A percentile compares a stretch with the other conserved stretches of the same genome.
These are phyloP conservation scores for Coriolopsis trogii DNA, from an alignment of 1,284 basidiomycete genomes.

Conservation along the genomic window DNA sequence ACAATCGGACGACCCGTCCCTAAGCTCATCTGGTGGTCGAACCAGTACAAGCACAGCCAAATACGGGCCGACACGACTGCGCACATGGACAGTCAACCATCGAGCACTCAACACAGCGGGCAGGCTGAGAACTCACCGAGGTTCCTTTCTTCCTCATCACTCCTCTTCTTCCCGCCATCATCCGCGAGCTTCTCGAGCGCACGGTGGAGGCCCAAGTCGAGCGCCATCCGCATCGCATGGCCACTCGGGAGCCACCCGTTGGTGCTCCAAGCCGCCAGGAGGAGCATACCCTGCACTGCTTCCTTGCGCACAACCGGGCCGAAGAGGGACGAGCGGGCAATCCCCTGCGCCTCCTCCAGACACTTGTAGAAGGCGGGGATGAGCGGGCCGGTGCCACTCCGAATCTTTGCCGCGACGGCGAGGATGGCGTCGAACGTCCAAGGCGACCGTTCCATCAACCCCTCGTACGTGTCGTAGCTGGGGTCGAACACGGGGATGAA, in stretches of 20 bases:
- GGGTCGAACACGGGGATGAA: slow-evolving; percentile 95
- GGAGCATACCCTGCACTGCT: slow-evolving; percentile 88
- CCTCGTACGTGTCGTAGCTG: slow-evolving; percentile 88
- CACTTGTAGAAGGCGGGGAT: slow-evolving; percentile 87
- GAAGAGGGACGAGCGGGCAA: slow-evolving; percentile 90
- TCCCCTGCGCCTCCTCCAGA: slow-evolving; percentile 92
- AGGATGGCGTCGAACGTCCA: slow-evolving; percentile 93
- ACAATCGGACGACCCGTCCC: slow-evolving; percentile 91
- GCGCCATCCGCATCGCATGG: slow-evolving; percentile 92
- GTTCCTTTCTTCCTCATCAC: slow-evolving; percentile 85
- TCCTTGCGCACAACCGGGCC: slow-evolving; percentile 92
- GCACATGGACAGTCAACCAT: slow-evolving; percentile 8
- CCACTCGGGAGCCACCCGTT: slow-evolving; percentile 93
- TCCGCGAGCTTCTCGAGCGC: slow-evolving; percentile 91
- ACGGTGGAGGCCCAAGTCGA: slow-evolving; percentile 90
- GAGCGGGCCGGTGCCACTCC: slow-evolving; percentile 85
- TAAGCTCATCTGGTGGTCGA: slow-evolving; percentile 90
- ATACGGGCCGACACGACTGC: slow-evolving; percentile 89
- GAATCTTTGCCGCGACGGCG: slow-evolving; percentile 89
- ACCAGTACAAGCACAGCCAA: slow-evolving; percentile 94
- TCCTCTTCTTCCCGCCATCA: slow-evolving; percentile 58
- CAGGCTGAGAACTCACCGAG: slow-evolving; percentile 52
- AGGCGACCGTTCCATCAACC: slow-evolving; percentile 85
- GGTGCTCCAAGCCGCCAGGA: slow-evolving; percentile 91
- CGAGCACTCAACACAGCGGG: not conserved